Conservation (phyloP, 768 basidiomycete genomes). For the Tylopilus sp. region DNA sequence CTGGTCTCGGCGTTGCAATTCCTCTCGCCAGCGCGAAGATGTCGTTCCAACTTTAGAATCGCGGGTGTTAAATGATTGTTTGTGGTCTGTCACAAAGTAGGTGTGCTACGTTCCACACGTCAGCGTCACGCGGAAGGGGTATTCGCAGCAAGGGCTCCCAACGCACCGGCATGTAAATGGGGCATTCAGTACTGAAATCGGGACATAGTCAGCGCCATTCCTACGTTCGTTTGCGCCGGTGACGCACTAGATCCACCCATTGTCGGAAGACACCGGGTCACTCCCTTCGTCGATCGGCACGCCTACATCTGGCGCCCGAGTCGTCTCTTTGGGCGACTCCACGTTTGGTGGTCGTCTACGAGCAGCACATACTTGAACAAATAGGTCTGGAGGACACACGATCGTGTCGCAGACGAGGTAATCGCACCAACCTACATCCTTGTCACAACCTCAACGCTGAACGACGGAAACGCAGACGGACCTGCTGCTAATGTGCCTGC, state of each 20-base stretch:
- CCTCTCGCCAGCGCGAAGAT: constrained; percentile 36
- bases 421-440: constrained; percentile 42
- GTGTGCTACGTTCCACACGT: constrained; percentile 34
- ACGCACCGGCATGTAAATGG: constrained; percentile 46
- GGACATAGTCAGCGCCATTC: constrained; percentile 3
- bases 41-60: constrained; percentile 10
- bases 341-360: constrained; percentile 3
- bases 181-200: constrained; percentile 37
- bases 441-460: not conserved
- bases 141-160: not conserved
- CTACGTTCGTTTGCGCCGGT: not conserved
- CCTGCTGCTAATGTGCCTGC: constrained; percentile 45
- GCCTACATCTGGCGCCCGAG: constrained; percentile 21
- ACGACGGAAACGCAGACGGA: constrained; percentile 7
- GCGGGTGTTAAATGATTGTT: constrained; percentile 36
- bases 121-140: not conserved
- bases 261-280: constrained; percentile 39
- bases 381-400: constrained; percentile 40
- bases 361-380: constrained; percentile 31
- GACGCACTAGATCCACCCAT: constrained; percentile 45
- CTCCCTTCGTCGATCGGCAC: constrained; percentile 36
- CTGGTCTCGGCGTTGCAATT: constrained; percentile 35
- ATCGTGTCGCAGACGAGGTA: constrained; percentile 44
- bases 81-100: constrained; percentile 50
- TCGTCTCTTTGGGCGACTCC: constrained; percentile 2